Base-by-base conservation (phyloP, 2,329 filamentous ascomycete genomes). In the Rugonectria rugulosa region DNA sequence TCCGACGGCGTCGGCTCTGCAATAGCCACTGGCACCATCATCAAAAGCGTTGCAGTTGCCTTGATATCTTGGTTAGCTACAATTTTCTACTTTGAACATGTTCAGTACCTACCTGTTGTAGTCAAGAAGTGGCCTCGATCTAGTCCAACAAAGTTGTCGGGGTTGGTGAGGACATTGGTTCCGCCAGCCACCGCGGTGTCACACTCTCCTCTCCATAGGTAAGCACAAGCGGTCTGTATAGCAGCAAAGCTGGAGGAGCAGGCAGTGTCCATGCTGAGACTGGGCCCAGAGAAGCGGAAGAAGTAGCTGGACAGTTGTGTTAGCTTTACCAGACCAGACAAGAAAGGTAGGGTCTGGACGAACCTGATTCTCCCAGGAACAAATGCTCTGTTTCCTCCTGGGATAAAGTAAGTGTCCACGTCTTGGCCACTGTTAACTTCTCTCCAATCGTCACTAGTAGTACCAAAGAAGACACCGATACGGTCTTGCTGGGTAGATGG, bases 11-110 rank as follows among this genome's bases (percentile, higher is more conserved):
- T 95, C 91, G 49, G 87, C 89, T 70, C 91, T 86, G 74, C 91
- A 95, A 73, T 95, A 94, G 2, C 91, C 91, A 72, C 93, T 90
- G 2, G 91, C 91, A 20, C 82, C 85, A 60, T 92, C 88, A 68
- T 94, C 90, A 69, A 91, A 94, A 0, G 90, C 92, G 68, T 91
- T 90, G 31, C 61, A 61, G 17, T 48, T 41, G 5, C 37, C 36
- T 56, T n/a, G 6, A 19, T 6, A 5, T 49, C 6, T n/a, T n/a
- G n/a, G n/a, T n/a, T n/a, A n/a, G n/a, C n/a, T n/a, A n/a, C n/a
- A n/a, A n/a, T n/a, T n/a, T n/a, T n/a, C n/a, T n/a, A n/a, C n/a
- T n/a, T n/a, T n/a, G n/a, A n/a, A n/a, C n/a, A n/a, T n/a, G n/a
- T n/a, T n/a, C n/a, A n/a, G n/a, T n/a, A n/a, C 19, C 19, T 32